These are phyloP conservation scores for Eimeria tenella DNA, from an alignment of 169 alveolate genomes.

Conservation along the genomic window DNA sequence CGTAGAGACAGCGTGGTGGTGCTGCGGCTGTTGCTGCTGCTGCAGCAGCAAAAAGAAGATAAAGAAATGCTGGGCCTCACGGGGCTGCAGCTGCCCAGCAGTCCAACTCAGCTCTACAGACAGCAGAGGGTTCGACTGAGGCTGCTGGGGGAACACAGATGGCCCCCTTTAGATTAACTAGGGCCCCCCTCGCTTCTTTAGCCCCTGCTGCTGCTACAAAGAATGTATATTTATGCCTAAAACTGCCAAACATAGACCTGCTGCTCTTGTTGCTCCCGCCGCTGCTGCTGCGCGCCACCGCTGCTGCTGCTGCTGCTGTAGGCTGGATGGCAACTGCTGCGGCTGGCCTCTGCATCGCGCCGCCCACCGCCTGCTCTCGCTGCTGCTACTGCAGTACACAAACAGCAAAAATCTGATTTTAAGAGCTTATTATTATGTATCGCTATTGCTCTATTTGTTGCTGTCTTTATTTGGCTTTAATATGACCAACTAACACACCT, in stretches of 20 bases:
- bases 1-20: background rate
- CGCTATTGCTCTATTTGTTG: background rate
- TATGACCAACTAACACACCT: background rate
- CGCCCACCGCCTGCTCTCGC: background rate
- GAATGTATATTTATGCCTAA: background rate
- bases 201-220: conserved; percentile 20
- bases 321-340: conserved; percentile 1
- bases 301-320: background rate
- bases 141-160: background rate
- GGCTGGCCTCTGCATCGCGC: background rate
- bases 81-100: background rate
- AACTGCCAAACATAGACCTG: background rate
- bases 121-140: background rate
- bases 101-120: background rate
- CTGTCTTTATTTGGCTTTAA: background rate
- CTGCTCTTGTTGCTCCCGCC: background rate
- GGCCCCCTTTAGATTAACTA: background rate
- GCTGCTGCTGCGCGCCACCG: background rate
- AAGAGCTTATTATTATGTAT: background rate
- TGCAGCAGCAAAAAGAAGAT: background rate
- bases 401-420: background rate
- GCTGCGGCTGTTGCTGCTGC: background rate
- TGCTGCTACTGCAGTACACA: background rate
- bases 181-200: background rate
- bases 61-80: background rate